Base-by-base conservation (phyloP, 495 filamentous ascomycete species). In the Mytilinidion resinicola region DNA sequence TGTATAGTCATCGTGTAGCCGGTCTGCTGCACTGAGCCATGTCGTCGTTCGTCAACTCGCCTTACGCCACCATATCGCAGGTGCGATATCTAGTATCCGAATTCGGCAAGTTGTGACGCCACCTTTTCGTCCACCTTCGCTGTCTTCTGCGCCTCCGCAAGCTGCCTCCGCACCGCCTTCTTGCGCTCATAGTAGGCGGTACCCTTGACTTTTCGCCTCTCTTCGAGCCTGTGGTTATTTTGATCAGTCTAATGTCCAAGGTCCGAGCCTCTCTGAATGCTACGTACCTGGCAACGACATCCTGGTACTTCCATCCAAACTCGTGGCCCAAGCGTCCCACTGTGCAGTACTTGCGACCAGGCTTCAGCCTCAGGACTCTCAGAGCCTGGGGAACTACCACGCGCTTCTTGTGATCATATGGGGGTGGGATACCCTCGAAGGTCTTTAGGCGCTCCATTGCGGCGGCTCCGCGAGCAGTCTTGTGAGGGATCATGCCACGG, bases 221-320 rank as follows among this genome's bases (percentile, higher is more conserved):
- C 93, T 85, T 98, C 93, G 69, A 98, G 85, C 78, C 93, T 98
- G 71, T 71, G 59, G 9, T 53, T 49, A 58, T 17, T 55, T 52
- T 2, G 74, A 81, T 57, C 49, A 56, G 53, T 46, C 38, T 47
- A 1, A 7, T 42, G 3, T 1, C 15, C 7, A 19, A 25, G 9
- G 6, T 30, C 25, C 3, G 25, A 30, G 46, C 7, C 1, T n/a
- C 19, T 12, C 6, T 9, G 14, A 11, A 20, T 19, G 51, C 43
- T 51, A 86, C 91, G 69, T 77, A 98, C 93, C 90, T 87, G 66
- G 82, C 85, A 79, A 98, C 93, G 77, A 97, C 91, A 74, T 96
- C 91, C 82, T 95, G 85, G 86, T 98, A 98, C 78, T 97, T 97
- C 93, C 93, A 98, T 76, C 93, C 93, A 70, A 97, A 90, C 79